Conservation (phyloP, 306 rosid species). For the Castanea crenata region DNA sequence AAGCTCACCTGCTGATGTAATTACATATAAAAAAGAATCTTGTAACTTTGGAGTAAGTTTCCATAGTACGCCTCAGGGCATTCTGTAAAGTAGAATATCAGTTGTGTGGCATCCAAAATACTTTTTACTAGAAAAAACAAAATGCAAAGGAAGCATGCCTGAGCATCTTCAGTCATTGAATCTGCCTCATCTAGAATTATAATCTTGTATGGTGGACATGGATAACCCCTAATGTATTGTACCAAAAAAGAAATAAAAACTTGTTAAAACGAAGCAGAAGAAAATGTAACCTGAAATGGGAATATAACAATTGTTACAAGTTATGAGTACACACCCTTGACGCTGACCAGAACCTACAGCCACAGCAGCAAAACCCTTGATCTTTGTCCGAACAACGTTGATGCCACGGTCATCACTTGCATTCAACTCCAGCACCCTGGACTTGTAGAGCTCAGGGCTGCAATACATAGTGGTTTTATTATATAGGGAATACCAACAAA, state of each 20-base stretch:
- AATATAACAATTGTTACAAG: not conserved
- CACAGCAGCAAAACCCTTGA: constrained; percentile 82
- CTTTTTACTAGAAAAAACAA: not conserved
- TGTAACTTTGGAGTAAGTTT: constrained; percentile 88
- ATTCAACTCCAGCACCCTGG: constrained; percentile 91
- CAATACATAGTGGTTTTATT: constrained; percentile 2
- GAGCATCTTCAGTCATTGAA: constrained; percentile 99
- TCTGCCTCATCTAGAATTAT: constrained; percentile 96
- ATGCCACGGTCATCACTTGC: constrained; percentile 99
- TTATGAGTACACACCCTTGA: constrained; percentile 46
- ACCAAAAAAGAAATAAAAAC: constrained; percentile 2
- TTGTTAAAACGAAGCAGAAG: not conserved
- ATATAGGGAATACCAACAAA: not conserved
- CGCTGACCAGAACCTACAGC: constrained; percentile 62
- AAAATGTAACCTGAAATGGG: not conserved
- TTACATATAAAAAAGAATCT: constrained; percentile 95
- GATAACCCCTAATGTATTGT: constrained; percentile 57
- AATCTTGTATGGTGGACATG: constrained; percentile 89
- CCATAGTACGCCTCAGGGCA: constrained; percentile 94
- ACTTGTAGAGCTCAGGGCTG: constrained; percentile 86
- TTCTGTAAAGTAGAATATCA: constrained; percentile 50
- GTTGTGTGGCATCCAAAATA: constrained; percentile 1
- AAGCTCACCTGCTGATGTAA: constrained; percentile 80
- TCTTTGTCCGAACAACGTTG: constrained; percentile 90
- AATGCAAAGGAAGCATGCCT: constrained; percentile 43